Evolutionary conservation across 768 basidiomycete genomes (phyloP).

Genomic region (Strobilomyces confusus): DNA sequence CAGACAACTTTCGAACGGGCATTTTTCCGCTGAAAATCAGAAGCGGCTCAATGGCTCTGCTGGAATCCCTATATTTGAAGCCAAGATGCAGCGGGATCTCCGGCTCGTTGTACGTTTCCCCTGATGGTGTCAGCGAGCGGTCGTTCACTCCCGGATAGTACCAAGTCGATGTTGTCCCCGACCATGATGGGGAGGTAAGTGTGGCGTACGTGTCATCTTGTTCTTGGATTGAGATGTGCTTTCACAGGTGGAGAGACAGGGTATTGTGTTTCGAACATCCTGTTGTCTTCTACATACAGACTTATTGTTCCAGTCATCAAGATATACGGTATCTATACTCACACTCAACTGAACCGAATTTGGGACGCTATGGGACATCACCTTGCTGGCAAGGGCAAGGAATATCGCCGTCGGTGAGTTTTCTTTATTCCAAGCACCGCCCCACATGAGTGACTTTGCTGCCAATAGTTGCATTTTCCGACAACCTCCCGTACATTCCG

Average conservation of each 20-base stretch:
- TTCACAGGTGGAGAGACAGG: constrained; percentile 38
- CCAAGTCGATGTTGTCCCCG: constrained; percentile 44
- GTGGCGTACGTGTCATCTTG: neutral
- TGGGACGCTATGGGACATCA: constrained; percentile 46
- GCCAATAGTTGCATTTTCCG: constrained; percentile 44
- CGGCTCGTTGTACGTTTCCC: constrained; percentile 43
- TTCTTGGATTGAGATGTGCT: neutral
- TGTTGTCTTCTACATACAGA: neutral
- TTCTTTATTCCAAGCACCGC: neutral
- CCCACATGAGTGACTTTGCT: neutral
- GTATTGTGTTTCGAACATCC: constrained; percentile 17
- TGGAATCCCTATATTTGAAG: constrained; percentile 62
- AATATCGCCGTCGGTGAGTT: constrained; percentile 46
- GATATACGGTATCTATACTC: constrained; percentile 50
- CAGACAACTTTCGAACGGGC: constrained; percentile 69
- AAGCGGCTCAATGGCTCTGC: constrained; percentile 47
- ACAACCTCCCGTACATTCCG: constrained; percentile 23
- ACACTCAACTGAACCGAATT: constrained; percentile 43
- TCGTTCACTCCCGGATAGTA: constrained; percentile 32
- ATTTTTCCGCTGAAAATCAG: constrained; percentile 68
- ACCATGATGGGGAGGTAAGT: constrained; percentile 33
- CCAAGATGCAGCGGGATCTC: constrained; percentile 56
- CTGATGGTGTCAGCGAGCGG: neutral
- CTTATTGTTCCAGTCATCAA: constrained; percentile 34
- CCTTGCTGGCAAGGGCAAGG: constrained; percentile 41